Evolutionary conservation across 345 rosid genomes (phyloP), one percentile per base, ranked within the genome.

Genomic region (Syzygium aqueum): DNA sequence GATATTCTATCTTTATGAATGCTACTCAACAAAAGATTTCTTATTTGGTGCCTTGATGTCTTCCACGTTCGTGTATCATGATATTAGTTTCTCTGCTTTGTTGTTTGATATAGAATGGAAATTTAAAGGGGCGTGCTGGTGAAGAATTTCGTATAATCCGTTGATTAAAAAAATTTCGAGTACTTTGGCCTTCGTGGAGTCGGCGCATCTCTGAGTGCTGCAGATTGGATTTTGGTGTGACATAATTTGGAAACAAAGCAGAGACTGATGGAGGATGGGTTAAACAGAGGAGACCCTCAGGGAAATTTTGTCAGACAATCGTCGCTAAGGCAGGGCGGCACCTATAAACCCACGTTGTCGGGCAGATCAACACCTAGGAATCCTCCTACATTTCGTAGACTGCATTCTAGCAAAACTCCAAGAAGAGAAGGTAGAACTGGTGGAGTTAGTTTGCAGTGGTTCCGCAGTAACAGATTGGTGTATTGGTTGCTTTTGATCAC

Each of bases 401-500:
- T 92, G 85, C 90, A 94, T 91, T 93, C 98, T 15, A 91, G 94
- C 88, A 94, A 97, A 90, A 95, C 96, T 88, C 99, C 99, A 22
- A 92, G 96, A 88, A 93, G 94, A 93, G 99, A 97, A 30, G 94
- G 91, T 56, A 97, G 94, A 94, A 90, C 89, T 86, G 53, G 89
- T 88, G 94, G 92, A 50, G 95, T 92, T 87, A 89, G 89, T 80
- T 77, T 90, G 77, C 97, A 95, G 87, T 96, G 95, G 97, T 96
- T 96, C 91, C 92, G 97, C 73, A 96, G 93, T 88, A 95, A 91
- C 92, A 92, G 97, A 11, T 78, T 97, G 88, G 91, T 97, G 50
- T 96, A 95, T 59, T 97, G 99, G 99, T 89, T 97, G 88, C 98
- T 97, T 87, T 93, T 97, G 91, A 97, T 97, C 87, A 95, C 99